phyloP scores from a whole-genome alignment of 2,329 filamentous ascomycete genomes.

The Diaporthe aspalathi region DNA sequence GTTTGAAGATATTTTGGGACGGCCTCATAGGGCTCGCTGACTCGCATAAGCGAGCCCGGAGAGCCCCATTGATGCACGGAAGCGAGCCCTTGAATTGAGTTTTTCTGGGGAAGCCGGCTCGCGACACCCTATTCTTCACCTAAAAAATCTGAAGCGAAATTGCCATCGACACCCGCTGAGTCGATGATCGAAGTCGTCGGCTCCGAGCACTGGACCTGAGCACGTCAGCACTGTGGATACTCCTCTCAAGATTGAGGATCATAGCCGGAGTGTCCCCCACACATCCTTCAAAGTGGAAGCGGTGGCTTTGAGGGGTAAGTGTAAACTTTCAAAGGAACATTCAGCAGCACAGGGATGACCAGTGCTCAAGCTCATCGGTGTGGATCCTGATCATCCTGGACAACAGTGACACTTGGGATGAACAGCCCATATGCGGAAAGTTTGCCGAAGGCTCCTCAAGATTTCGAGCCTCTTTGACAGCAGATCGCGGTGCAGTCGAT shows the following conservation, averaged over 20 bases:
- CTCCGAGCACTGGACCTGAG: slow-evolving; percentile 5
- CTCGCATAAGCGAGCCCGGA: slow-evolving; percentile 12
- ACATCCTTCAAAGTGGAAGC: slow-evolving; percentile 6
- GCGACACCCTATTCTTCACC: slow-evolving; percentile 12
- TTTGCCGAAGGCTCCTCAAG: slow-evolving; percentile 4
- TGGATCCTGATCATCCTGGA: not conserved
- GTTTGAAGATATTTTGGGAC: slow-evolving; percentile 27
- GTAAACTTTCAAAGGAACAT: not conserved
- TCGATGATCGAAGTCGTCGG: slow-evolving; percentile 12
- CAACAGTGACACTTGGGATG: slow-evolving; percentile 16
- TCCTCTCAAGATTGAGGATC: slow-evolving; percentile 7
- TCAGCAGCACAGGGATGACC: slow-evolving; percentile 21
- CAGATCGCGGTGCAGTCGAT: slow-evolving; percentile 3
- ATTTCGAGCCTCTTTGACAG: slow-evolving; percentile 25
- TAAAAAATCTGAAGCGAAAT: slow-evolving; percentile 9
- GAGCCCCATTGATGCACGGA: slow-evolving; percentile 18
- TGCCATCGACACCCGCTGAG: slow-evolving; percentile 15
- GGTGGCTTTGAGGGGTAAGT: not conserved
- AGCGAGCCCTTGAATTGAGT: slow-evolving; percentile 15
- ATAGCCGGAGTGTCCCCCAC: not conserved
- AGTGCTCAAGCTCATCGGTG: slow-evolving; percentile 2
- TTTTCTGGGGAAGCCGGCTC: slow-evolving; percentile 11
- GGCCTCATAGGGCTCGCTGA: slow-evolving; percentile 16
- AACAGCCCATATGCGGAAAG: slow-evolving; percentile 14
- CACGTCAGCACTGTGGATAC: slow-evolving; percentile 17